Evolutionary conservation across 176 grass and related monocot genomes (phyloP).

Genomic region (Dactylis glomerata): DNA sequence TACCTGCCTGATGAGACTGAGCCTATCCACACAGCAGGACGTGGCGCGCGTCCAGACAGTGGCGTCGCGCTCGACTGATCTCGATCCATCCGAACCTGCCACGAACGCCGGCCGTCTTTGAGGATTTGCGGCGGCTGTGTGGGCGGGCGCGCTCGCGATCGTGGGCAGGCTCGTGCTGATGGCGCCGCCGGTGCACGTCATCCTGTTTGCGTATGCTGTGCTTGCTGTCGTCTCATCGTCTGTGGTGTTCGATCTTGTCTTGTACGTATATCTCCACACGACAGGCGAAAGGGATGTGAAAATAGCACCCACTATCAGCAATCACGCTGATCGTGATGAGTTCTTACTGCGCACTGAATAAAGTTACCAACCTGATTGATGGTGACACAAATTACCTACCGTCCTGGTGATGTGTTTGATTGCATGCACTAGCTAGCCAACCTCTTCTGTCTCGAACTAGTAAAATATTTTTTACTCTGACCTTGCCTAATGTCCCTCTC

Average conservation of each 20-base stretch:
- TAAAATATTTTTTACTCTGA: neutral
- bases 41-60: neutral
- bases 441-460: neutral
- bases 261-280: too few species aligned
- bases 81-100: conserved; percentile 29
- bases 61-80: neutral
- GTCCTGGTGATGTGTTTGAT: neutral
- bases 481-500: neutral
- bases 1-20: too few species aligned
- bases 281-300: too few species aligned
- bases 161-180: neutral
- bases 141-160: neutral
- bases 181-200: neutral
- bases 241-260: too few species aligned
- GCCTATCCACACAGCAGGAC: neutral
- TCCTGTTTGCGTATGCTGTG: neutral
- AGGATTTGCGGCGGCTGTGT: neutral
- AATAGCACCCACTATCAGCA: too few species aligned
- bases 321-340: too few species aligned
- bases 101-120: neutral
- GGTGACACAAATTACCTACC: neutral
- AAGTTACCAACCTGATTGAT: neutral
- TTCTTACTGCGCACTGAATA: neutral
- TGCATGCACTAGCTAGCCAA: neutral
- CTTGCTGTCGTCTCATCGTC: too few species aligned